A percentile compares a stretch with the other conserved stretches of the same genome.
Conservation (phyloP, 2,329 filamentous ascomycete genomes). For the Penicillium sp. region DNA sequence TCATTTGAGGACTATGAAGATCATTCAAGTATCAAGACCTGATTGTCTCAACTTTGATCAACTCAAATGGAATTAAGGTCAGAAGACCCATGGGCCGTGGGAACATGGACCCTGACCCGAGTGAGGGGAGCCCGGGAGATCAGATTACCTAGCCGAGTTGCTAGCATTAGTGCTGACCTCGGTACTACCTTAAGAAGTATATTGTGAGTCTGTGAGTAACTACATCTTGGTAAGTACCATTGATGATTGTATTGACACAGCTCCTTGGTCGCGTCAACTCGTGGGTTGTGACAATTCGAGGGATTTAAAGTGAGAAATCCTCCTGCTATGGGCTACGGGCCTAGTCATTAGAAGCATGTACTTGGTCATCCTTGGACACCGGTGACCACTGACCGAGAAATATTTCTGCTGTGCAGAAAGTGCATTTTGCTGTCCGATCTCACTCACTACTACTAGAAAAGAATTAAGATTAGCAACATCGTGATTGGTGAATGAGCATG, state of each 20-base stretch:
- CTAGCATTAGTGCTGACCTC: no score
- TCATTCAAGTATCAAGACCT: not conserved
- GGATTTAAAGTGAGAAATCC: not conserved
- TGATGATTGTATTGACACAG: no score
- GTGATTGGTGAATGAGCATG: not conserved
- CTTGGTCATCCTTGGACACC: not conserved
- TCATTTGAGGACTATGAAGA: not conserved
- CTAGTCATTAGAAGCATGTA: not conserved
- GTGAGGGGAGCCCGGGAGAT: not conserved
- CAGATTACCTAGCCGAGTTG: not conserved
- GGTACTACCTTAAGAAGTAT: no score
- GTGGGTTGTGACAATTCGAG: not conserved
- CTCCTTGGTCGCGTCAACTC: no score
- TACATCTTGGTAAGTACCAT: no score
- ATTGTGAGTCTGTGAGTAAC: no score
- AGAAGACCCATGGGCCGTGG: conserved; percentile 4
- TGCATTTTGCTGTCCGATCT: no score
- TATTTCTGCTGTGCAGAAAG: no score
- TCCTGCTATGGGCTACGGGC: no score
- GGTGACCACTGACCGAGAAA: no score
- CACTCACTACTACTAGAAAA: no score
- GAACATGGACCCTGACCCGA: not conserved
- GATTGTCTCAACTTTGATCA: not conserved
- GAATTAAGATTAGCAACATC: not conserved
- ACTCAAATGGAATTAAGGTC: conserved; percentile 6